Evolutionary conservation across 345 rosid species (phyloP).

Genomic region (Acer negundo): DNA sequence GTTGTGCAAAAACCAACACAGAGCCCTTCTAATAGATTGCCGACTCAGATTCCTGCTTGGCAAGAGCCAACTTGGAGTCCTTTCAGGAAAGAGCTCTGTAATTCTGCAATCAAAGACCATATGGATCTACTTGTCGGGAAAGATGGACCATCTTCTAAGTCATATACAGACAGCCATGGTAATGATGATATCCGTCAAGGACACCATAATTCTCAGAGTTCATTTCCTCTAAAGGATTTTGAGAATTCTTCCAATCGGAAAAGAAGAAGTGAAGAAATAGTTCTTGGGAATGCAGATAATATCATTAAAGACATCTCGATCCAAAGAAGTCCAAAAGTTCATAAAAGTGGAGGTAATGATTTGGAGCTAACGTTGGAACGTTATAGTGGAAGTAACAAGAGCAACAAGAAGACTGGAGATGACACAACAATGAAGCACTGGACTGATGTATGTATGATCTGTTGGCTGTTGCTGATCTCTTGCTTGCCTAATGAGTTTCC

Average conservation of each 20-base stretch:
- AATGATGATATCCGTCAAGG: slow-evolving; percentile 22
- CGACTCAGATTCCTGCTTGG: slow-evolving; percentile 31
- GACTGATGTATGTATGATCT: slow-evolving; percentile 56
- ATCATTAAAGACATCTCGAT: slow-evolving; percentile 27
- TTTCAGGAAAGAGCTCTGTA: slow-evolving; percentile 27
- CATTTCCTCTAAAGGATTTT: slow-evolving; percentile 32
- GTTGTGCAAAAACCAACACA: slow-evolving; percentile 30
- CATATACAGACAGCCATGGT: slow-evolving; percentile 23
- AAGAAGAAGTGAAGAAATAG: slow-evolving; percentile 49
- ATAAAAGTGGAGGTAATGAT: slow-evolving; percentile 29
- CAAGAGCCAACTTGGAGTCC: slow-evolving; percentile 29
- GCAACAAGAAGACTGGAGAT: slow-evolving; percentile 31
- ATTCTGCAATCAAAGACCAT: slow-evolving; percentile 23
- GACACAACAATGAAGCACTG: slow-evolving; percentile 39
- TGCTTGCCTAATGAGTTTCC: slow-evolving; percentile 16
- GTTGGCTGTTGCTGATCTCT: slow-evolving; percentile 22
- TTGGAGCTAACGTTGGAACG: slow-evolving; percentile 30
- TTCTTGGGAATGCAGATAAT: slow-evolving; percentile 32
- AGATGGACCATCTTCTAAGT: slow-evolving; percentile 22
- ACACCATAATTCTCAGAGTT: slow-evolving; percentile 17
- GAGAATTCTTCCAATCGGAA: slow-evolving; percentile 46
- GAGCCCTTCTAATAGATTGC: slow-evolving; percentile 29
- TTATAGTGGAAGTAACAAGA: slow-evolving; percentile 33
- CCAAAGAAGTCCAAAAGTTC: slow-evolving; percentile 35
- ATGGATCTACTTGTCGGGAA: slow-evolving; percentile 24